These are phyloP conservation scores for Candida taoyuanica DNA, from an alignment of 805 yeast genomes.

Conservation along the genomic window DNA sequence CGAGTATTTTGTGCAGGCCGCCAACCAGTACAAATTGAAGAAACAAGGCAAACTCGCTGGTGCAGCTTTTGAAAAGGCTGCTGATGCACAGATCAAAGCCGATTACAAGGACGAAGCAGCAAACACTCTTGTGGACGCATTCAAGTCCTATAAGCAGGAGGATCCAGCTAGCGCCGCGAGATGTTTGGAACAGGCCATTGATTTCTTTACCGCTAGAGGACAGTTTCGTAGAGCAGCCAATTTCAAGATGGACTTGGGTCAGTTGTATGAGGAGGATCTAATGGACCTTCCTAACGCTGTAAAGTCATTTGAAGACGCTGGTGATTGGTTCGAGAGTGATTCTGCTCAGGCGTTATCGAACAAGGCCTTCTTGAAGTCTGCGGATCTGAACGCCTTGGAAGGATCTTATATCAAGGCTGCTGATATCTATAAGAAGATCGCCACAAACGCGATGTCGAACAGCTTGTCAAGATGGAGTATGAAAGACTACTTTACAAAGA, in stretches of 20 bases:
- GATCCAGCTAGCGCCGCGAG: conserved; percentile 76
- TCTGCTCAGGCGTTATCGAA: conserved; percentile 87
- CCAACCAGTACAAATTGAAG: conserved; percentile 76
- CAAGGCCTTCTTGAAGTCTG: conserved; percentile 84
- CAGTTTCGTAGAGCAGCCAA: conserved; percentile 96
- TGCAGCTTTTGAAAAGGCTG: conserved; percentile 78
- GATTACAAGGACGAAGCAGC: conserved; percentile 88
- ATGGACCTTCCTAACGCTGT: conserved; percentile 67
- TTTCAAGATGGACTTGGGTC: conserved; percentile 87
- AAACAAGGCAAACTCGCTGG: conserved; percentile 78
- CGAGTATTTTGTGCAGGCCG: conserved; percentile 87
- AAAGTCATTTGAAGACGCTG: conserved; percentile 82
- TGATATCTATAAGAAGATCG: conserved; percentile 71
- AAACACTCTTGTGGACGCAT: conserved; percentile 84
- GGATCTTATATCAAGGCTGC: conserved; percentile 77
- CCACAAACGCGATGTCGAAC: conserved; percentile 69
- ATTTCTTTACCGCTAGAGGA: conserved; percentile 81
- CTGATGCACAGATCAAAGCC: conserved; percentile 69
- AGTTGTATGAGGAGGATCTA: conserved; percentile 72
- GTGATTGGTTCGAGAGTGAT: conserved; percentile 93
- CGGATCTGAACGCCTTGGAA: conserved; percentile 75
- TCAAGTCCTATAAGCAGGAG: conserved; percentile 72
- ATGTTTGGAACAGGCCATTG: conserved; percentile 71
- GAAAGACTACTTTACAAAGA: conserved; percentile 86
- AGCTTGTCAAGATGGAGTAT: conserved; percentile 83